Base-by-base conservation (phyloP, 345 rosid genomes). In the Syzygium jambos region DNA sequence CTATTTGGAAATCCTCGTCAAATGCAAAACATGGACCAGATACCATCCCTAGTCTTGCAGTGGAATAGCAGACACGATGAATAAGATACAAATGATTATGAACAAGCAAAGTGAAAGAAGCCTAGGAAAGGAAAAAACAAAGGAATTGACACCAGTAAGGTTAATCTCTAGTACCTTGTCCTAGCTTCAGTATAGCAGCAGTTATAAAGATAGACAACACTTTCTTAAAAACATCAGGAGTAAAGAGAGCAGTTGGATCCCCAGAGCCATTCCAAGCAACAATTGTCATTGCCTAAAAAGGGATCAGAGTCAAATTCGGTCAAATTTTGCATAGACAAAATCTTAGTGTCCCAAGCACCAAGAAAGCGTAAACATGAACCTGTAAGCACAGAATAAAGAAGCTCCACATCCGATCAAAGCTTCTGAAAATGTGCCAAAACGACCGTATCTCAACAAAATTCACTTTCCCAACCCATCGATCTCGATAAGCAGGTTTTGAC, bases 371-470 rank as follows among this genome's bases (percentile, higher is more conserved):
- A 22, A 23, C 41, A 65, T 12, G 15, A 90, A 98, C 99, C 98
- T 98, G 99, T 86, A 98, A 91, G 92, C 95, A 95, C 61, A 98
- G 90, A 91, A 96, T 96, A 85, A 94, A 95, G 91, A 98, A 98
- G 88, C 96, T 94, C 99, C 99, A 98, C 99, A 98, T 96, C 77
- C 98, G 96, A 93, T 96, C 99, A 84, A 94, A 98, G 94, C 99
- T 98, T 91, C 99, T 95, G 90, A 98, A 98, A 86, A 96, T 88
- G 92, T 98, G 99, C 98, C 97, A 96, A 91, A 96, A 98, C 29
- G 99, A 91, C 55, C 99, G 96, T 87, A 98, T 96, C 92, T 98
- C 99, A 88, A 98, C 99, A 88, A 98, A 96, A 90, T 98, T 96
- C 87, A 95, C 99, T 90, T 98, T 98, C 51, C 99, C 97, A 85